Evolutionary conservation across 73 alveolate species (phyloP).

Genomic region (Halteria grandinella): DNA sequence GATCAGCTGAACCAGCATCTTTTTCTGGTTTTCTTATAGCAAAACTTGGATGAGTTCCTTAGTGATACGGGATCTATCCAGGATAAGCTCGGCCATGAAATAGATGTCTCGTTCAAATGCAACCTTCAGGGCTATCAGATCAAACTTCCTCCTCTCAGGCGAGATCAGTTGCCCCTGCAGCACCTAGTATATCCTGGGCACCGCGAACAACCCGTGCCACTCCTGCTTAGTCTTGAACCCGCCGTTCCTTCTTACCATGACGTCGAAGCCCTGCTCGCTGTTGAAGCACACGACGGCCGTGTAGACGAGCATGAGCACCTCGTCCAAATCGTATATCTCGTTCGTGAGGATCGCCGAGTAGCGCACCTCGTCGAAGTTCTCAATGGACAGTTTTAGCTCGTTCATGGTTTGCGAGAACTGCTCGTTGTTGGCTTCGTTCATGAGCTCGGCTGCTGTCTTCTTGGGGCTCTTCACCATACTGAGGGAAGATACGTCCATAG

Average conservation of each 20-base stretch:
- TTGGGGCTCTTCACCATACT: too few species aligned
- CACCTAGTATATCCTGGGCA: conserved; percentile 1
- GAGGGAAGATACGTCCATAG: too few species aligned
- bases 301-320: conserved; percentile 24
- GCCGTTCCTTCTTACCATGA: conserved; percentile 9
- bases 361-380: conserved; percentile 21
- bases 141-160: conserved; percentile 40
- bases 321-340: conserved; percentile 31
- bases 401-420: conserved; percentile 42
- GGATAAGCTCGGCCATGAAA: conserved; percentile 38
- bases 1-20: conserved; percentile 7
- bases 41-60: conserved; percentile 24
- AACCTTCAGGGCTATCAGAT: conserved; percentile 4
- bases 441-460: too few species aligned
- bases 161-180: conserved; percentile 12
- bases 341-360: not conserved
- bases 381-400: conserved; percentile 29
- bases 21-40: conserved; percentile 33
- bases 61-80: conserved; percentile 32
- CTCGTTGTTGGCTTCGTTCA: too few species aligned
- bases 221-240: conserved; percentile 13
- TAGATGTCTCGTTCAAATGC: conserved; percentile 31
- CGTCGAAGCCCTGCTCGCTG: conserved; percentile 19
- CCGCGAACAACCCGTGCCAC: conserved; percentile 13
- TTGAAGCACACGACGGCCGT: conserved; percentile 11